Base-by-base conservation (phyloP, 495 filamentous ascomycete species). In the Opeltia flavorubescens region DNA sequence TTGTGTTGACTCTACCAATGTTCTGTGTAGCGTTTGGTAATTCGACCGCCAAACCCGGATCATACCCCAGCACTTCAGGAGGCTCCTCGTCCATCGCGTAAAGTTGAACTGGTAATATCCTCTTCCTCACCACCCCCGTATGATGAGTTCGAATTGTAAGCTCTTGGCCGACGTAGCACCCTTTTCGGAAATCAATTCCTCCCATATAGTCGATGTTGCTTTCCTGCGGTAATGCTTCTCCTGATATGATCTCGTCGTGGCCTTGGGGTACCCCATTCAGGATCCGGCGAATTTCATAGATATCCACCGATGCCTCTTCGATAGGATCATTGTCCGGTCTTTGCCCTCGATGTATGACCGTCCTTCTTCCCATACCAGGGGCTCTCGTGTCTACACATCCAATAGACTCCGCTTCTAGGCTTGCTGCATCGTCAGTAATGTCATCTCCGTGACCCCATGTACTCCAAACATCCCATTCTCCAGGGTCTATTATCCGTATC, bases 121-220 rank as follows among this genome's bases (percentile, higher is more conserved):
- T 68, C 68, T 94, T 94, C 55, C 91, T 69, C 36, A 95, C 86
- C 8, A 98, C 84, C 29, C 91, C 91, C 1, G 81, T 88, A 62
- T 96, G 91, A 57, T 86, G 79, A 0, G 93, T 96, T 21, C 91
- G 78, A 38, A 95, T 94, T 6, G 93, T 96, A 44, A 96, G 69
- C 60, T 98, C 91, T 65, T 98, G 91, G 0, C 91, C 91, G 0
- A 96, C 79, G 62, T 98, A 98, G 63, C 91, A 98, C 1, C 91
- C 91, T 65, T 98, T 98, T 40, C 77, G 74, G 63, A 93, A 98
- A 66, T 95, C 87, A 34, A 96, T 75, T 3, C 72, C 93, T 15
- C 72, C 70, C 71, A 80, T 79, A 52, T 84, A 68, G 62, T 98
- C 91, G 52, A 95, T 68, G 60, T 94, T 91, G 49, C 67, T 78